A percentile compares a stretch with the other conserved stretches of the same genome.
These are phyloP conservation scores for Dothiorella sarmentorum DNA, from an alignment of 2,329 filamentous ascomycete genomes.

Conservation along the genomic window DNA sequence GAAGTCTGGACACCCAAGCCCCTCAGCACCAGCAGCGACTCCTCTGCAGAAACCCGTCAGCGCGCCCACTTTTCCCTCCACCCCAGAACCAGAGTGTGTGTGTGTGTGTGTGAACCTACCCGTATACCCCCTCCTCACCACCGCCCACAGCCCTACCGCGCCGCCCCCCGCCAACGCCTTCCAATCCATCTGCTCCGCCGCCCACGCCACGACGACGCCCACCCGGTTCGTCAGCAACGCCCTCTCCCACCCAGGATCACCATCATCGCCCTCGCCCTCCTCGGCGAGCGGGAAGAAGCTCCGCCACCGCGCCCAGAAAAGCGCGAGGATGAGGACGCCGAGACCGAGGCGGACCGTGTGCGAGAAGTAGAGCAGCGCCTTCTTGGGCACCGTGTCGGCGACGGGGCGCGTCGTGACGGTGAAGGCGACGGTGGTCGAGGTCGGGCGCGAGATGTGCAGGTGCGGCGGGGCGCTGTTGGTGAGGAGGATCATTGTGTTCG, in stretches of 20 bases:
- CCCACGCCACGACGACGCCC: conserved; percentile 27
- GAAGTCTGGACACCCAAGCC: conserved; percentile 89
- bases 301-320: conserved; percentile 31
- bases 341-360: conserved; percentile 45
- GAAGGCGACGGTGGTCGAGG: conserved; percentile 87
- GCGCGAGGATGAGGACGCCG: conserved; percentile 40
- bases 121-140: conserved; percentile 49
- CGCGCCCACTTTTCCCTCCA: conserved; percentile 38
- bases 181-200: conserved; percentile 40
- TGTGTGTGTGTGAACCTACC: conserved; percentile 43
- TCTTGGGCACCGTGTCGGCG: conserved; percentile 44
- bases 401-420: conserved; percentile 77
- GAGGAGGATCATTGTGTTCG: conserved; percentile 6
- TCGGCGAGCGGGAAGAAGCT: neutral
- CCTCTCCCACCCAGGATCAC: neutral
- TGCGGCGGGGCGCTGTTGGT: conserved; percentile 9
- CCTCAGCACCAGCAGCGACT: conserved; percentile 83
- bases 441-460: conserved; percentile 30
- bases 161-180: conserved; percentile 39
- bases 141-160: conserved; percentile 41
- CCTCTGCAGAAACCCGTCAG: conserved; percentile 49
- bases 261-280: neutral
- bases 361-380: conserved; percentile 41
- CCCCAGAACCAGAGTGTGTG: too few species aligned
- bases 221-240: neutral